A percentile compares a stretch with the other conserved stretches of the same genome.
phyloP scores from a whole-genome alignment of 352 stramenopile genomes.

The Globisporangium solare region DNA sequence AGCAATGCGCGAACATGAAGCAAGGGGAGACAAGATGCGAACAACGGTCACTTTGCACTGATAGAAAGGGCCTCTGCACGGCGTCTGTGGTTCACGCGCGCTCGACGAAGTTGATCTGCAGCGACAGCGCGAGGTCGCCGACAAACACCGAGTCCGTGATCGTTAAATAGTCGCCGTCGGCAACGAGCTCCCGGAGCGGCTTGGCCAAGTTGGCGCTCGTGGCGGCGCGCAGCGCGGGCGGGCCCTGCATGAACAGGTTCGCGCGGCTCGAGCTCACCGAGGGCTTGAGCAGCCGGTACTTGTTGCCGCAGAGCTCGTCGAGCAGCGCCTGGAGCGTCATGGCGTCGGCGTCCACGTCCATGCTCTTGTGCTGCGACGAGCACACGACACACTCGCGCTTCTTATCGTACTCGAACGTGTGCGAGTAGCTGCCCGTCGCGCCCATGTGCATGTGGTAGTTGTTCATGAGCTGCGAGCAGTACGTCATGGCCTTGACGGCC shows the following conservation, averaged over 20 bases:
- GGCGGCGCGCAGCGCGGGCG: constrained; percentile 78
- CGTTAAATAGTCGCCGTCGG: constrained; percentile 86
- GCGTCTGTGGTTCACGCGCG: no score
- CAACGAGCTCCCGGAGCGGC: constrained; percentile 83
- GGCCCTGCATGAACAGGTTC: constrained; percentile 82
- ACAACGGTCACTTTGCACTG: no score
- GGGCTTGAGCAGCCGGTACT: constrained; percentile 64
- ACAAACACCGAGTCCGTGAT: constrained; percentile 94
- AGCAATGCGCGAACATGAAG: no score
- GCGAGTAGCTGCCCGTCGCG: constrained; percentile 91
- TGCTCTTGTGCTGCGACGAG: constrained; percentile 60
- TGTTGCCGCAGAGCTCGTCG: constrained; percentile 51
- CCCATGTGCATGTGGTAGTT: constrained; percentile 99
- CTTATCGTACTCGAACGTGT: constrained; percentile 96
- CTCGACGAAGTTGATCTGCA: constrained; percentile 67
- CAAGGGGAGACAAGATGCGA: no score
- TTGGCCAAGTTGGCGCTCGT: constrained; percentile 92
- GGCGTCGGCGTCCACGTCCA: constrained; percentile 41
- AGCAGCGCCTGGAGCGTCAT: constrained; percentile 63
- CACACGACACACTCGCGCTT: constrained; percentile 88
- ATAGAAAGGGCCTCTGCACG: no score
- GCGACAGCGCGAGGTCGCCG: constrained; percentile 63
- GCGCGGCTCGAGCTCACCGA: constrained; percentile 57
- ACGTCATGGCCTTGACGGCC: constrained; percentile 95
- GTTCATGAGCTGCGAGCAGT: constrained; percentile 95